Conservation (phyloP, 208 protist genomes). For the Leishmania martiniquensis region DNA sequence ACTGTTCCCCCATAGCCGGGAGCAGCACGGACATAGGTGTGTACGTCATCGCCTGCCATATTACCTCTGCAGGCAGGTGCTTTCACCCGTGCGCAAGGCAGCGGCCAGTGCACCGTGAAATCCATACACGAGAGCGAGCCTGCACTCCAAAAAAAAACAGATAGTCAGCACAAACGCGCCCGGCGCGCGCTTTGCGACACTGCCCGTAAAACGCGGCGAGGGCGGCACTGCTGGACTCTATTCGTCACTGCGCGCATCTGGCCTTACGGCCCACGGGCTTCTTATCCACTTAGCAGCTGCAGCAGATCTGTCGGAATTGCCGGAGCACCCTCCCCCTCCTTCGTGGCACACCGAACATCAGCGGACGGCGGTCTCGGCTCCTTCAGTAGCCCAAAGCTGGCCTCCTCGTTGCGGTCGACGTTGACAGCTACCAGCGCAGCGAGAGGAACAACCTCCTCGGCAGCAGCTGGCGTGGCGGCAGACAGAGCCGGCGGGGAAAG, state of each 20-base stretch:
- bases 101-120: not conserved
- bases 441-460: slow-evolving; percentile 70
- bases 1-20: not conserved
- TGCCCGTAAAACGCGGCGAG: not conserved
- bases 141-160: not conserved
- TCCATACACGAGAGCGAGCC: not conserved
- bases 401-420: slow-evolving; percentile 65
- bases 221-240: not conserved
- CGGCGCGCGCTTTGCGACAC: not conserved
- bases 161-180: not conserved
- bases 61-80: not conserved
- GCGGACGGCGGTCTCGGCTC: slow-evolving; percentile 67
- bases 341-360: slow-evolving; percentile 63
- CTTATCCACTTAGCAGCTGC: slow-evolving; percentile 68
- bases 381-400: slow-evolving; percentile 70
- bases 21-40: not conserved
- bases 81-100: not conserved
- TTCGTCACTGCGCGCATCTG: not conserved
- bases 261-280: not conserved
- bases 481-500: not conserved
- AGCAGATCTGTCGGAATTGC: slow-evolving; percentile 79
- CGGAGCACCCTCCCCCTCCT: slow-evolving; percentile 63
- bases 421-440: slow-evolving; percentile 57
- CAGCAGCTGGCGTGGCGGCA: slow-evolving; percentile 10
- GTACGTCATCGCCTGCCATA: not conserved